These are phyloP conservation scores for Tetracladium setigerum DNA, from an alignment of 495 filamentous ascomycete genomes.

Conservation along the genomic window DNA sequence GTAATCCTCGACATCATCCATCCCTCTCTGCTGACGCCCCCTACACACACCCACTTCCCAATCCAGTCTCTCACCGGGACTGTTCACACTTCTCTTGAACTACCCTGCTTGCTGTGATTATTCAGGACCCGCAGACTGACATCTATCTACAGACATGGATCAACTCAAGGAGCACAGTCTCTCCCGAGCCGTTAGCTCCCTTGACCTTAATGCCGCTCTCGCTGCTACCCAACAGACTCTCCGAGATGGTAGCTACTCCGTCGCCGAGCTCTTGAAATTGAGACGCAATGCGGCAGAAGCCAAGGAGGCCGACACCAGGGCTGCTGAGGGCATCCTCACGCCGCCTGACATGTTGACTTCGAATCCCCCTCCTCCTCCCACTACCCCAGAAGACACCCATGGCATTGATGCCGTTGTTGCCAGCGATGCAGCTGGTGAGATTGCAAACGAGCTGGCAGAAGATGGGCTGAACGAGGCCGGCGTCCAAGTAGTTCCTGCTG, in stretches of 20 bases:
- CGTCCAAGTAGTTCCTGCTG: neutral
- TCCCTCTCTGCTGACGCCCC: too few relatives aligned
- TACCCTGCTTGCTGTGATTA: too few relatives aligned
- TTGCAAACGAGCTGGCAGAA: neutral
- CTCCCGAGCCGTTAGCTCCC: conserved; percentile 10
- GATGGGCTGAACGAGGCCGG: neutral
- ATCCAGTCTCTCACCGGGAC: too few relatives aligned
- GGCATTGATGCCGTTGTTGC: neutral
- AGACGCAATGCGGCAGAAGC: neutral
- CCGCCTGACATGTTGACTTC: conserved; percentile 1
- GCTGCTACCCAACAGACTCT: neutral
- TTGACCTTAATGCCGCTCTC: conserved; percentile 10
- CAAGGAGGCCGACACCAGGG: neutral
- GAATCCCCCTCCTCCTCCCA: conserved; percentile 6
- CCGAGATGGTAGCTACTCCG: conserved; percentile 3
- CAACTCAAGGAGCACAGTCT: neutral
- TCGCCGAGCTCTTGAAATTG: conserved; percentile 9
- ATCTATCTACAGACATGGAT: neutral
- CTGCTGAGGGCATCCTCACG: conserved; percentile 3
- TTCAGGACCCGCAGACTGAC: neutral
- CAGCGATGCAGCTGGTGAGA: neutral
- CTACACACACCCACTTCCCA: too few relatives aligned
- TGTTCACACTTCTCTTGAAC: too few relatives aligned
- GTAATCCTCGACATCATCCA: too few relatives aligned
- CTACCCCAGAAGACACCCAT: neutral